Evolutionary conservation across 495 filamentous ascomycete genomes (phyloP).

Genomic region (Neurospora sp.): DNA sequence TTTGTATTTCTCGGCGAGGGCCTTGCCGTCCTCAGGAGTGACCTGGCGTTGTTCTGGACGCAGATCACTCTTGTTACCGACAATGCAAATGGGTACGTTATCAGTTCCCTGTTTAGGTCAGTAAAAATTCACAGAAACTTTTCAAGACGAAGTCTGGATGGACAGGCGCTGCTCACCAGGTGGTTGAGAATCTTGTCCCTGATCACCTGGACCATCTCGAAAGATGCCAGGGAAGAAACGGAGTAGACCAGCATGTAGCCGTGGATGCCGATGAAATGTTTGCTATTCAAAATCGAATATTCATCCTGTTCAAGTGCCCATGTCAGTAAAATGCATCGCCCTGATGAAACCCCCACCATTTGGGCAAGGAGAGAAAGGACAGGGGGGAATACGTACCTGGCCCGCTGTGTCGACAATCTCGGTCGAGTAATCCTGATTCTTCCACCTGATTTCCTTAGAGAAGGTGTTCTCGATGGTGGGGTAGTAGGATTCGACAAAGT

Average conservation of each 20-base stretch:
- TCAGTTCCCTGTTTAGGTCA: slow-evolving; percentile 62
- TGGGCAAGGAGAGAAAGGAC: neutral
- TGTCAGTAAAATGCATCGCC: neutral
- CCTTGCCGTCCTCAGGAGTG: slow-evolving; percentile 67
- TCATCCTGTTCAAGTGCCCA: slow-evolving; percentile 59
- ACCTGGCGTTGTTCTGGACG: slow-evolving; percentile 91
- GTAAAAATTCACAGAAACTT: neutral
- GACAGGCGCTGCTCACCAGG: slow-evolving; percentile 48
- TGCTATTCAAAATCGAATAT: slow-evolving; percentile 94
- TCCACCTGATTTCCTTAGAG: slow-evolving; percentile 84
- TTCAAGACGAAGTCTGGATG: neutral
- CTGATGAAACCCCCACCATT: neutral
- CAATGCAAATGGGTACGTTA: slow-evolving; percentile 83
- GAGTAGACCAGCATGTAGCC: slow-evolving; percentile 98
- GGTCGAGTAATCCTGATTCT: slow-evolving; percentile 85
- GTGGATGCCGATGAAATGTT: slow-evolving; percentile 99
- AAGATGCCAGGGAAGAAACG: slow-evolving; percentile 82
- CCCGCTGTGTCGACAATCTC: slow-evolving; percentile 98
- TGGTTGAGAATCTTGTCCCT: slow-evolving; percentile 97
- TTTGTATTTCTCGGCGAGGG: slow-evolving; percentile 71
- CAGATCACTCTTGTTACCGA: slow-evolving; percentile 95
- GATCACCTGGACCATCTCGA: slow-evolving; percentile 93
- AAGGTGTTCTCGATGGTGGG: slow-evolving; percentile 99
- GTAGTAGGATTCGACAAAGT: slow-evolving; percentile 98
- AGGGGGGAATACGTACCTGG: slow-evolving; percentile 51